Evolutionary conservation across 2,329 filamentous ascomycete species (phyloP), one percentile per base, ranked within the genome.

Genomic region (Hymenoscyphus fraxineus): DNA sequence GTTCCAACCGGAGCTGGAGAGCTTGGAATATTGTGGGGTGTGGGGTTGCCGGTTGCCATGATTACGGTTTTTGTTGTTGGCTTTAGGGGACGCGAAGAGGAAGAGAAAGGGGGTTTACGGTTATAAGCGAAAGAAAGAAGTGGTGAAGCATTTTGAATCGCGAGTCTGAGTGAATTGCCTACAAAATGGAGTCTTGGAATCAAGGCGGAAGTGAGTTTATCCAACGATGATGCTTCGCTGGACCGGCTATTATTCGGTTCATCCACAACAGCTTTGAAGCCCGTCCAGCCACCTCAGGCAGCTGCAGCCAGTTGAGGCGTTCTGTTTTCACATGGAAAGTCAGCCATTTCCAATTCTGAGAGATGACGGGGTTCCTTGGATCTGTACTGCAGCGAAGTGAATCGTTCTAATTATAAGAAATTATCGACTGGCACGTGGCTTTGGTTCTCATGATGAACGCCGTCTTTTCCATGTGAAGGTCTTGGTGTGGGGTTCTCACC

Each of bases 401-500:
- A 51, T 6, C 6, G 10, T 7, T 15, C 41, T 19, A 7, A 44
- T 16, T 44, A 44, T 19, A n/a, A 22, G 44, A 31, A 22, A 54
- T 27, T 27, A 10, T 54, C 22, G 47, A 27, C 9, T 13, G 47
- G 47, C 47, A 54, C 47, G 47, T 54, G 47, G 47, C 19, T 13
- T 12, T 22, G 7, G 22, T 2, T n/a, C 32, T 13, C n/a, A 57
- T 13, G 10, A 38, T 54, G 38, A 41, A 35, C 16, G 16, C 39
- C 39, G n/a, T 38, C 27, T 35, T 54, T 60, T 27, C 44, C 59
- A 60, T 56, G 51, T 56, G 60, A 56, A 61, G 27, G 32, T 41
- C 6, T 32, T 32, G 40, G 56, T 61, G 60, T 61, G 60, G 60
- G 60, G 60, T 56, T 57, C 47, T 35, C 35, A 35, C 31, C 27